These are phyloP conservation scores for Epichloe uncinata DNA, from an alignment of 2,329 filamentous ascomycete genomes.

Conservation along the genomic window DNA sequence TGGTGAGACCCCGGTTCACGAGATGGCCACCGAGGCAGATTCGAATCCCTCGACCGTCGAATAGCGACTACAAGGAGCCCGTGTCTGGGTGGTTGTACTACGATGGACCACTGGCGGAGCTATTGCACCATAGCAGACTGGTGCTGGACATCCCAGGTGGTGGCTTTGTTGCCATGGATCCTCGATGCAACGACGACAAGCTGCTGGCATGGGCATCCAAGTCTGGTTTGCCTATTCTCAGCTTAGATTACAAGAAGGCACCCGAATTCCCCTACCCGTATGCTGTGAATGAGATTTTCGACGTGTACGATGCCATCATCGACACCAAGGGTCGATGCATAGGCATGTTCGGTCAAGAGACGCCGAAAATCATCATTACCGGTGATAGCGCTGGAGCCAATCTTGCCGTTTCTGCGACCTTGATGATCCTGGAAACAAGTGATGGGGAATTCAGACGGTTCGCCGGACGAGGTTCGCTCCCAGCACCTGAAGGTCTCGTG, in stretches of 20 bases:
- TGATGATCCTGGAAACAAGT: slow-evolving; percentile 79
- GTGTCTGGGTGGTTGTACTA: slow-evolving; percentile 88
- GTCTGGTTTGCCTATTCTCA: slow-evolving; percentile 76
- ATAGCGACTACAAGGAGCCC: slow-evolving; percentile 72
- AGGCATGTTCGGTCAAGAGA: slow-evolving; percentile 26
- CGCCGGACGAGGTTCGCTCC: slow-evolving; percentile 39
- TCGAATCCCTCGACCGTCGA: slow-evolving; percentile 65
- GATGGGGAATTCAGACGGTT: slow-evolving; percentile 25
- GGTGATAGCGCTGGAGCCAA: slow-evolving; percentile 38
- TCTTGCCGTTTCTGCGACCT: slow-evolving; percentile 50
- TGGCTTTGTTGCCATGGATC: slow-evolving; percentile 93
- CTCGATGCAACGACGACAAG: slow-evolving; percentile 89
- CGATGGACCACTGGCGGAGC: slow-evolving; percentile 67
- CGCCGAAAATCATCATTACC: slow-evolving; percentile 29
- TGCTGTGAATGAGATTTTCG: slow-evolving; percentile 36
- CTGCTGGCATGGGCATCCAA: slow-evolving; percentile 84
- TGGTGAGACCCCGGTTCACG: slow-evolving; percentile 68
- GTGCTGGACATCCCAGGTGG: slow-evolving; percentile 87
- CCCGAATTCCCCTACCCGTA: slow-evolving; percentile 37
- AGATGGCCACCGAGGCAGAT: slow-evolving; percentile 71
- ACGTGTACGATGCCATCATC: slow-evolving; percentile 28
- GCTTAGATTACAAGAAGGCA: slow-evolving; percentile 63
- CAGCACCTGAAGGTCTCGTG: slow-evolving; percentile 66
- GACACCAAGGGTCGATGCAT: slow-evolving; percentile 28
- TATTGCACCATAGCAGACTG: slow-evolving; percentile 63